Evolutionary conservation across 169 alveolate species (phyloP).

Genomic region (Eimeria praecox): DNA sequence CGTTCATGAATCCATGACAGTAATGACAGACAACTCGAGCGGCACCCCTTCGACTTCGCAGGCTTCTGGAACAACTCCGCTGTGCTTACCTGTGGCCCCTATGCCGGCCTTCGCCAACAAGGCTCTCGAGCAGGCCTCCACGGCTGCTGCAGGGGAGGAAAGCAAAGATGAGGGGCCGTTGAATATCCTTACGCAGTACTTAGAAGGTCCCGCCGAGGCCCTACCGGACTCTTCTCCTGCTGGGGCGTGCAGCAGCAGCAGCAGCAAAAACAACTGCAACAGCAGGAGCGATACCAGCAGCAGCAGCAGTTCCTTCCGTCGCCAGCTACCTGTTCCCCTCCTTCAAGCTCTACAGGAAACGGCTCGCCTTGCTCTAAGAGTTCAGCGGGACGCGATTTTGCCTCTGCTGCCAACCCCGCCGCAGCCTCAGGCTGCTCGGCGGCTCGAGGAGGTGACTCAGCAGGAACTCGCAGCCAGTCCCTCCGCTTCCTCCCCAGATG

Average conservation of each 20-base stretch:
- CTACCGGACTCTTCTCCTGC: neutral
- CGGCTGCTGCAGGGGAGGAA: neutral
- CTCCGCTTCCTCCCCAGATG: neutral
- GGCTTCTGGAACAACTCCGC: neutral
- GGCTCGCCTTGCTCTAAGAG: neutral
- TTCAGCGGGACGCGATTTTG: conserved; percentile 36
- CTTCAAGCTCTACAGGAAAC: conserved; percentile 13
- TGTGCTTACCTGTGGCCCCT: neutral
- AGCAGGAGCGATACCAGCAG: neutral
- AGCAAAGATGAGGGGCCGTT: conserved; percentile 18
- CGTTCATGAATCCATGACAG: neutral
- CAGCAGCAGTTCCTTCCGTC: neutral
- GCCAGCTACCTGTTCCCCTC: neutral
- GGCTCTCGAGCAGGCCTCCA: neutral
- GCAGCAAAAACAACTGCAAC: neutral
- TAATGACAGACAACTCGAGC: neutral
- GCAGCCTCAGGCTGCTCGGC: neutral
- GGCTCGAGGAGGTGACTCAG: conserved; percentile 14
- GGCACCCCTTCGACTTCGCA: neutral
- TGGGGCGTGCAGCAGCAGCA: neutral
- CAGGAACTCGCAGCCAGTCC: neutral
- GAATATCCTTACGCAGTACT: neutral
- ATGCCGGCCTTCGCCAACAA: neutral
- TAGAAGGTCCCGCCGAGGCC: neutral
- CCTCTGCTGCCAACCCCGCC: conserved; percentile 73